These are phyloP conservation scores for Lactarius hengduanensis DNA, from an alignment of 768 basidiomycete species.

Conservation along the genomic window DNA sequence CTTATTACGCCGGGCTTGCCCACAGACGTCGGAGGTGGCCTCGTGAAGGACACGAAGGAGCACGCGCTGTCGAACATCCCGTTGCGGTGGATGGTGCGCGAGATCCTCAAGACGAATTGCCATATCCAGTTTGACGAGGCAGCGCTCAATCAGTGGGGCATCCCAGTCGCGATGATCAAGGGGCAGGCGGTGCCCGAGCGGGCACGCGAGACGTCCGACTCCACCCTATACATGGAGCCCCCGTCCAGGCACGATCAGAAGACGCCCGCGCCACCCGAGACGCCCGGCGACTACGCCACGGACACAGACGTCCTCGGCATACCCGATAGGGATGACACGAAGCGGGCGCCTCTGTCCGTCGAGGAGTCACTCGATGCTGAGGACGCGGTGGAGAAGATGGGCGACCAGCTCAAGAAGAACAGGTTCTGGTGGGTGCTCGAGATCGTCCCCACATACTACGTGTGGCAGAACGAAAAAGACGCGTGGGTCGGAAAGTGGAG, in stretches of 20 bases:
- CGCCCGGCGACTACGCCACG: background rate
- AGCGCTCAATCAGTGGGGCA: conserved; percentile 13
- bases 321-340: background rate
- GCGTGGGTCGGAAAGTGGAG: conserved; percentile 53
- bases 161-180: conserved; percentile 13
- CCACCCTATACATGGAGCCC: background rate
- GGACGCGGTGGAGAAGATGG: conserved; percentile 47
- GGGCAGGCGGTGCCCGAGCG: background rate
- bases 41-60: conserved; percentile 6
- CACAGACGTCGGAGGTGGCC: conserved; percentile 27
- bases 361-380: conserved; percentile 8
- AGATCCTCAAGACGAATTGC: conserved; percentile 22
- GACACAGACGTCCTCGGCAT: too few relatives aligned
- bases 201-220: background rate
- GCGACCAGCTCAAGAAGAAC: conserved; percentile 49
- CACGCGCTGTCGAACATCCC: conserved; percentile 25
- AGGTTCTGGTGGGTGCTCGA: conserved; percentile 70
- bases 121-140: conserved; percentile 21
- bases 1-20: background rate
- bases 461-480: conserved; percentile 56
- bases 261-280: background rate
- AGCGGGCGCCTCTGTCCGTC: background rate
- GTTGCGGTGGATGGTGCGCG: conserved; percentile 28
- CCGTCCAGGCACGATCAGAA: background rate
- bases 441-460: conserved; percentile 52